Conservation (phyloP, 495 filamentous ascomycete species). For the Symbiotaphrina buchneri region DNA sequence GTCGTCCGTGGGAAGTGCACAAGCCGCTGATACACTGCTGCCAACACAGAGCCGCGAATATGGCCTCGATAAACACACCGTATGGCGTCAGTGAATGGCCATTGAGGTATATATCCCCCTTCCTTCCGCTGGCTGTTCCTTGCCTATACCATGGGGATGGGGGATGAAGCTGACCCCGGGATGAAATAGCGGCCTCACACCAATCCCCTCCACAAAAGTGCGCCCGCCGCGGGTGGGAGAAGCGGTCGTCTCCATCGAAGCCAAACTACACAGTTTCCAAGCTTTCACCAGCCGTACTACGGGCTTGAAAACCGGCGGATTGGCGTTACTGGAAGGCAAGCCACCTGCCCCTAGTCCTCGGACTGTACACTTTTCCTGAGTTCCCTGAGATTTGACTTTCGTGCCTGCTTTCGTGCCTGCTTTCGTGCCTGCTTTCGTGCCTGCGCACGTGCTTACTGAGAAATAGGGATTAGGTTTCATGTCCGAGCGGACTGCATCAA, state of each 20-base stretch:
- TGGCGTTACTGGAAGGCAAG: too few species aligned
- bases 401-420: not conserved
- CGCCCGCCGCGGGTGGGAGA: not conserved
- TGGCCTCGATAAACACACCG: not conserved
- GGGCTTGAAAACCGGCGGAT: too few species aligned
- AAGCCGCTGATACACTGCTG: too few species aligned
- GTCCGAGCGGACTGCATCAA: not conserved
- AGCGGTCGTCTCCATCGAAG: not conserved
- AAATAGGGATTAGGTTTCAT: not conserved
- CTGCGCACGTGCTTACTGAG: too few species aligned
- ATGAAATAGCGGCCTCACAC: not conserved
- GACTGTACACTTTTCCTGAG: too few species aligned
- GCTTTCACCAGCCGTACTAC: too few species aligned
- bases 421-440: not conserved
- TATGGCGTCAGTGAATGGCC: not conserved
- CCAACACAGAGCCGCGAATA: not conserved
- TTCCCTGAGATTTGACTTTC: not conserved
- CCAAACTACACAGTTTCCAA: not conserved
- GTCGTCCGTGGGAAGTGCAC: too few species aligned
- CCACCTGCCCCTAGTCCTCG: too few species aligned
- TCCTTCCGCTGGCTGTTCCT: too few species aligned
- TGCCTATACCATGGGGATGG: too few species aligned
- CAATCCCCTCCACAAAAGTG: not conserved
- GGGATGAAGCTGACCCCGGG: too few species aligned
- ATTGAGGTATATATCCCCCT: too few species aligned